Percentiles rank a stretch among this genome's conserved stretches.
Conservation (phyloP, 108 stramenopile genomes). For the Bacterosira constricta region DNA sequence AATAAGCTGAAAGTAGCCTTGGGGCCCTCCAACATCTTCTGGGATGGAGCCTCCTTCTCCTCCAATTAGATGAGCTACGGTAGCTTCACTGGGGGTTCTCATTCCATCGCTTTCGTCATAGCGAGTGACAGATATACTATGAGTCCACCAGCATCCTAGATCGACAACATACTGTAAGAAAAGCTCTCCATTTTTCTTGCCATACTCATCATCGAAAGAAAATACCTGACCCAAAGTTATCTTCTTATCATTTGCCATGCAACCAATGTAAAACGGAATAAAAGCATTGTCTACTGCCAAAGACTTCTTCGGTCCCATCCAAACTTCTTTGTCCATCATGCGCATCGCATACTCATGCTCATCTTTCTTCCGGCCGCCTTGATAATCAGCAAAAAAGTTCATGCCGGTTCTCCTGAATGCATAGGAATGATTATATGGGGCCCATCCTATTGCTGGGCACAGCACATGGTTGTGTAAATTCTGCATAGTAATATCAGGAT, state of each 20-base stretch:
- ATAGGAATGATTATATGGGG: constrained; percentile 13
- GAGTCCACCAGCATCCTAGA: constrained; percentile 14
- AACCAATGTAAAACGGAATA: constrained; percentile 10
- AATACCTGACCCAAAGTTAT: constrained; percentile 12
- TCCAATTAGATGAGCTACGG: not conserved
- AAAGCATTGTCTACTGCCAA: constrained; percentile 9
- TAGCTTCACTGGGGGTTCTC: not conserved
- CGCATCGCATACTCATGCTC: not conserved
- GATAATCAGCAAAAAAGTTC: too few species aligned
- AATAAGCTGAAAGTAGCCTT: not conserved
- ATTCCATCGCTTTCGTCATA: constrained; percentile 1
- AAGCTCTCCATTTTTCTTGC: not conserved
- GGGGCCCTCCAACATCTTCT: constrained; percentile 12
- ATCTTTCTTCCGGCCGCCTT: too few species aligned
- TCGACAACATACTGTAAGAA: constrained; percentile 15
- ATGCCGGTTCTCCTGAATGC: too few species aligned
- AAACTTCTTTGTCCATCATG: not conserved
- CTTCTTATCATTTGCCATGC: constrained; percentile 23
- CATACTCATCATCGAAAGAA: constrained; percentile 1
- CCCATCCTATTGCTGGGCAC: constrained; percentile 22
- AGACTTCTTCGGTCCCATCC: constrained; percentile 18
- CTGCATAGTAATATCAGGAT: constrained; percentile 12
- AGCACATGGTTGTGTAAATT: constrained; percentile 12
- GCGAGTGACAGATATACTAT: not conserved
- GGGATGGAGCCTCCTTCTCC: constrained; percentile 6